A percentile compares a stretch with the other conserved stretches of the same genome.
These are phyloP conservation scores for Suhomyces prunicola DNA, from an alignment of 805 yeast species.

Conservation along the genomic window DNA sequence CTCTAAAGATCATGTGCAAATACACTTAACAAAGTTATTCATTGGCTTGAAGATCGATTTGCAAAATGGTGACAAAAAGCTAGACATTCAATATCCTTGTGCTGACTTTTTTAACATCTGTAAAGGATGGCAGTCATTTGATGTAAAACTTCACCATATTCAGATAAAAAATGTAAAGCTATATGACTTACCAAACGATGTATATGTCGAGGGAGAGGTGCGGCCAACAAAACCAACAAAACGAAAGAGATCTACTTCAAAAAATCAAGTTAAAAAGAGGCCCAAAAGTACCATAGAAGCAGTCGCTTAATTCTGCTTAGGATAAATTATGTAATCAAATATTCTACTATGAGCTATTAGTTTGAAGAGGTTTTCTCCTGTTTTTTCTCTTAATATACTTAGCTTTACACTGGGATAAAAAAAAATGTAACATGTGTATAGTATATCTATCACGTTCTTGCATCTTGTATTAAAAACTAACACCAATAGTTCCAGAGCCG, in stretches of 20 bases:
- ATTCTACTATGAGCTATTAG: too few relatives aligned
- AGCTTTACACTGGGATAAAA: too few relatives aligned
- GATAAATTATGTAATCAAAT: too few relatives aligned
- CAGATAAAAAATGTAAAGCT: slow-evolving; percentile 71
- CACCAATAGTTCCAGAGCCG: slow-evolving; percentile 15
- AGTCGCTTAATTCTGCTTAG: too few relatives aligned
- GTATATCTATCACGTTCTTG: too few relatives aligned
- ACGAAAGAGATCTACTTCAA: slow-evolving; percentile 11
- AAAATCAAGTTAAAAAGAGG: slow-evolving; percentile 11
- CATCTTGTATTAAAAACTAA: background rate
- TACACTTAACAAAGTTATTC: slow-evolving; percentile 71
- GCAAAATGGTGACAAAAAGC: slow-evolving; percentile 32
- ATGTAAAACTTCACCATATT: slow-evolving; percentile 57
- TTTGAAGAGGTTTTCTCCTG: too few relatives aligned
- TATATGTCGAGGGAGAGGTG: slow-evolving; percentile 70
- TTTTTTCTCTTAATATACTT: too few relatives aligned
- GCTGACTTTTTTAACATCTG: slow-evolving; percentile 82
- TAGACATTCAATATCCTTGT: slow-evolving; percentile 88
- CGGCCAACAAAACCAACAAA: slow-evolving; percentile 48
- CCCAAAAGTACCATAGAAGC: slow-evolving; percentile 16
- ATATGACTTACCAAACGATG: slow-evolving; percentile 80
- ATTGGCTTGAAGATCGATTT: slow-evolving; percentile 63
- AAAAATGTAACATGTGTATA: too few relatives aligned
- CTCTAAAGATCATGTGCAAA: slow-evolving; percentile 10
- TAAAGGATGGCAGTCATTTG: slow-evolving; percentile 66